phyloP scores from a whole-genome alignment of 495 filamentous ascomycete species.

The Trichoderma erinaceum region DNA sequence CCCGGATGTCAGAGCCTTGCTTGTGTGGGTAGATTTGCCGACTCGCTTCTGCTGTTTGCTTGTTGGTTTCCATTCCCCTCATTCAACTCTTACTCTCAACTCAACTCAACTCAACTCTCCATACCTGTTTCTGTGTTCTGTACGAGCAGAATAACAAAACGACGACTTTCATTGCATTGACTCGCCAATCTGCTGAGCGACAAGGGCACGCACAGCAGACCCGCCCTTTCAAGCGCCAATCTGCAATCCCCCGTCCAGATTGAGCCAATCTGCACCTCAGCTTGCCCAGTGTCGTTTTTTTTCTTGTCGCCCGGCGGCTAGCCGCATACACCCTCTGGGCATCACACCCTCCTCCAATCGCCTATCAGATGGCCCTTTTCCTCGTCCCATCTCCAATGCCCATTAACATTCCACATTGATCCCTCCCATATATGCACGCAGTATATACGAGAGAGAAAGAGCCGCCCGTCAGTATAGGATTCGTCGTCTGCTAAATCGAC shows the following conservation, averaged over 20 bases:
- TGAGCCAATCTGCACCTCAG: constrained; percentile 12
- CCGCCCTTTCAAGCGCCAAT: neutral
- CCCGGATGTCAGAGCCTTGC: neutral
- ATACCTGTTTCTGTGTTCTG: neutral
- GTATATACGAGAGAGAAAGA: too few relatives aligned
- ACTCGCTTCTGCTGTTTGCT: too few relatives aligned
- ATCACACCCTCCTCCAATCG: constrained; percentile 10
- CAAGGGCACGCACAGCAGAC: neutral
- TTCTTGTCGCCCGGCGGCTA: constrained; percentile 2
- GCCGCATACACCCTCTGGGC: constrained; percentile 1
- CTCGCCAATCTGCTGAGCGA: neutral
- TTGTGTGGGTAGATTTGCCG: too few relatives aligned
- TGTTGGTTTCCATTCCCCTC: too few relatives aligned
- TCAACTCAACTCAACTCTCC: neutral
- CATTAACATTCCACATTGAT: neutral
- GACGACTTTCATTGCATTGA: neutral
- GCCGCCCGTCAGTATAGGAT: too few relatives aligned
- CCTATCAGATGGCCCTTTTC: neutral
- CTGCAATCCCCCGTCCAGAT: neutral
- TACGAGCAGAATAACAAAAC: neutral
- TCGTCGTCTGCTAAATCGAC: too few relatives aligned
- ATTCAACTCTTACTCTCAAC: too few relatives aligned
- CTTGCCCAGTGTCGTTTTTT: neutral
- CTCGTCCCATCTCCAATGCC: neutral
- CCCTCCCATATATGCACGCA: neutral